phyloP scores from a whole-genome alignment of 768 basidiomycete species.

The Filobasidium floriforme region DNA sequence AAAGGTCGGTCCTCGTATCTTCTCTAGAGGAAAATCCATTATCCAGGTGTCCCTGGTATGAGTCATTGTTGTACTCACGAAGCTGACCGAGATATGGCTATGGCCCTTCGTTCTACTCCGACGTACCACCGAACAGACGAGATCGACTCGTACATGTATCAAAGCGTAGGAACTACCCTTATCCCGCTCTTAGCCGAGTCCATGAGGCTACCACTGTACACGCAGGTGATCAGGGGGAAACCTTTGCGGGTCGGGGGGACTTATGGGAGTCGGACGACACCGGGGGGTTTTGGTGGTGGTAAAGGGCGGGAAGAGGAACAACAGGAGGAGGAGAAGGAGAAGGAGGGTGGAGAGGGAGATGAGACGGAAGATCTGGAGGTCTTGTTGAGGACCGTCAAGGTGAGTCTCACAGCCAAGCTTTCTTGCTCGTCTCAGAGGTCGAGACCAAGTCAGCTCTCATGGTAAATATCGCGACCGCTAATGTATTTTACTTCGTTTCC shows the following conservation, averaged over 20 bases:
- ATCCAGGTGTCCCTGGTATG: no score
- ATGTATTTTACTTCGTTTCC: no score
- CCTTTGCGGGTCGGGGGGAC: slow-evolving; percentile 75
- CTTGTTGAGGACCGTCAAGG: slow-evolving; percentile 69
- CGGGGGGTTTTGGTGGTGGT: slow-evolving; percentile 45
- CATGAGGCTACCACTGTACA: slow-evolving; percentile 75
- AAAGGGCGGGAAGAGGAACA: background rate
- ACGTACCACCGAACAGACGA: slow-evolving; percentile 59
- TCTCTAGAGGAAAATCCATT: no score
- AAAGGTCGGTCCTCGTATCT: slow-evolving; percentile 66
- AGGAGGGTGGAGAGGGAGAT: slow-evolving; percentile 59
- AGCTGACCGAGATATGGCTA: background rate
- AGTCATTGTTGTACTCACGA: no score
- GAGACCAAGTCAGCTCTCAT: background rate
- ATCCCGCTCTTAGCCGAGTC: slow-evolving; percentile 78
- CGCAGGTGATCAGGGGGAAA: slow-evolving; percentile 67
- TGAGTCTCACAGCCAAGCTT: slow-evolving; percentile 41
- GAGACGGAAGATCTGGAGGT: slow-evolving; percentile 90
- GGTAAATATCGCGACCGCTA: background rate
- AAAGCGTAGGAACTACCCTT: slow-evolving; percentile 96
- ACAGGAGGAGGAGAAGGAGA: slow-evolving; percentile 31
- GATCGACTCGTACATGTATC: slow-evolving; percentile 95
- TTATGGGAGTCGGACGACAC: slow-evolving; percentile 65
- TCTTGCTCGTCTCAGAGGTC: no score
- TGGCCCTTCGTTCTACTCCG: slow-evolving; percentile 16